phyloP scores from a whole-genome alignment of 2,329 filamentous ascomycete species.

The Ophiognomonia clavigignenti-juglandacearum region DNA sequence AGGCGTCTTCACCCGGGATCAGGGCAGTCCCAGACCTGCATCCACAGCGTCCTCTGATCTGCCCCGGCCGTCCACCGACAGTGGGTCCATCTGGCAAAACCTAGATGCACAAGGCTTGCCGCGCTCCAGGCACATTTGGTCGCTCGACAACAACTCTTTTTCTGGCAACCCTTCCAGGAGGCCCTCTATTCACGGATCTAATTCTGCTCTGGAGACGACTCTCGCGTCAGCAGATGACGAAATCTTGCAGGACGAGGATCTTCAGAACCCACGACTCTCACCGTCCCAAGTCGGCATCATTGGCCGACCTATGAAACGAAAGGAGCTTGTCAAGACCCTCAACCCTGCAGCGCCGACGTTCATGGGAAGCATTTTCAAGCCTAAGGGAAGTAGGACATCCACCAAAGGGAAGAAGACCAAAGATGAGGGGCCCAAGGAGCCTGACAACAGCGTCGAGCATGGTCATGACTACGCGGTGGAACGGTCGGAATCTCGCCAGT shows the following conservation, averaged over 20 bases:
- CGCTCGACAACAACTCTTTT: constrained; percentile 44
- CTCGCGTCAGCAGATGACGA: constrained; percentile 61
- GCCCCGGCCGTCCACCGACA: constrained; percentile 74
- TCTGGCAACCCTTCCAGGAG: constrained; percentile 71
- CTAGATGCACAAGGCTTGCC: constrained; percentile 38
- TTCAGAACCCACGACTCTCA: constrained; percentile 46
- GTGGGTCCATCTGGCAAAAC: constrained; percentile 67
- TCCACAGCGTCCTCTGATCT: constrained; percentile 67
- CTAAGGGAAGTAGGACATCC: constrained; percentile 35
- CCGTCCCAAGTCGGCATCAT: constrained; percentile 66
- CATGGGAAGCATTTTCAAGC: constrained; percentile 63
- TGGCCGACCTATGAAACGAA: constrained; percentile 61
- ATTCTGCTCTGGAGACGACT: constrained; percentile 56
- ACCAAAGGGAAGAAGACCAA: constrained; percentile 33
- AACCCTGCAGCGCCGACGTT: constrained; percentile 91
- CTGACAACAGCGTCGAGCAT: constrained; percentile 7
- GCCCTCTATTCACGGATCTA: constrained; percentile 75
- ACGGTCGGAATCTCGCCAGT: constrained; percentile 29
- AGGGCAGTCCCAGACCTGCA: constrained; percentile 58
- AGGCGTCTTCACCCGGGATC: constrained; percentile 47
- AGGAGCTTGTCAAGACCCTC: constrained; percentile 54
- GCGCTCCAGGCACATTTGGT: constrained; percentile 14
- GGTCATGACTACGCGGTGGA: constrained; percentile 17
- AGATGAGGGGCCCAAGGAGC: constrained; percentile 33
- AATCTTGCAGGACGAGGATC: constrained; percentile 54